phyloP scores from a whole-genome alignment of 768 basidiomycete species.

The Coprinellus aureogranulatus region DNA sequence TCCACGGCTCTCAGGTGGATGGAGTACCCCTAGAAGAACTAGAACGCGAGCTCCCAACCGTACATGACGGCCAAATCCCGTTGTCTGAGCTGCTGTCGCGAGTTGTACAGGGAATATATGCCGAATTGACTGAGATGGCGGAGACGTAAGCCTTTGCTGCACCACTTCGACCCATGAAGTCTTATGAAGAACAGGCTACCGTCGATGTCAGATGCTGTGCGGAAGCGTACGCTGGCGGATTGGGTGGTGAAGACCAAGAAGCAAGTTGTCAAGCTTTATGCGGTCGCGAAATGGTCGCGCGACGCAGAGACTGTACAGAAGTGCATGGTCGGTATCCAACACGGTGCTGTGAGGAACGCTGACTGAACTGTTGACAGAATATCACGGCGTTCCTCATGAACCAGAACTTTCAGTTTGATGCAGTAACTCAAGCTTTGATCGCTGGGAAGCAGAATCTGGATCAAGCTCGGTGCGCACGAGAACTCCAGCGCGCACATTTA shows the following conservation, averaged over 20 bases:
- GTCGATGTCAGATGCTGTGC: slow-evolving; percentile 75
- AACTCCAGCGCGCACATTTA: background rate
- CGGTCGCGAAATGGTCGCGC: slow-evolving; percentile 81
- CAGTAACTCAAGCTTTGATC: slow-evolving; percentile 58
- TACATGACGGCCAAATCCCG: slow-evolving; percentile 70
- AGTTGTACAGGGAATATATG: slow-evolving; percentile 75
- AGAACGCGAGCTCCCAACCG: slow-evolving; percentile 70
- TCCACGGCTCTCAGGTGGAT: slow-evolving; percentile 17
- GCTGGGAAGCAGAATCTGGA: slow-evolving; percentile 69
- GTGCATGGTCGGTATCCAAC: slow-evolving; percentile 60
- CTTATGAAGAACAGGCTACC: slow-evolving; percentile 51
- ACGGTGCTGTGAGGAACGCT: background rate
- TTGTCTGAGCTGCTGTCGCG: slow-evolving; percentile 75
- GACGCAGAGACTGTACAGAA: slow-evolving; percentile 83
- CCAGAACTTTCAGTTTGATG: slow-evolving; percentile 82
- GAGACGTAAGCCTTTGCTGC: slow-evolving; percentile 67
- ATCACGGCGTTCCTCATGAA: slow-evolving; percentile 83
- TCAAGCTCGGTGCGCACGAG: slow-evolving; percentile 59
- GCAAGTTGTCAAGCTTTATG: slow-evolving; percentile 86
- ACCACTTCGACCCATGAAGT: slow-evolving; percentile 2
- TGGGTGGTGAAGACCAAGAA: slow-evolving; percentile 91
- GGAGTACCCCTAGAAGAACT: slow-evolving; percentile 52
- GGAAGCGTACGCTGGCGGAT: slow-evolving; percentile 80
- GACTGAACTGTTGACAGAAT: slow-evolving; percentile 49
- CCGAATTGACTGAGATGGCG: slow-evolving; percentile 76